Evolutionary conservation across 2,329 filamentous ascomycete species (phyloP).

Genomic region (Fusarium euwallaceae): DNA sequence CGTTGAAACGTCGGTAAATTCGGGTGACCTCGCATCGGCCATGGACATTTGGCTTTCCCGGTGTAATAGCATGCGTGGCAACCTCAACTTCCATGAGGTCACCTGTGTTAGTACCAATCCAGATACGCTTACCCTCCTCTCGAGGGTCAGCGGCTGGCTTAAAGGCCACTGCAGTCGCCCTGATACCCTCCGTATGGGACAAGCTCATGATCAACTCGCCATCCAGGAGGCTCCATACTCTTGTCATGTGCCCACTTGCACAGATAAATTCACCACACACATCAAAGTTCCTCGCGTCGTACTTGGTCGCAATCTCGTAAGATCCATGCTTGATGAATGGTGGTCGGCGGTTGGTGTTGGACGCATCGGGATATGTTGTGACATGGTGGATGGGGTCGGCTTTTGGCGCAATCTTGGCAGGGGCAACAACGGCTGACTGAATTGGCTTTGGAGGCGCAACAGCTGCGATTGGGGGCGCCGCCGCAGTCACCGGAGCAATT

Average conservation of each 20-base stretch:
- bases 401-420: slow-evolving; percentile 41
- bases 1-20: slow-evolving; percentile 87
- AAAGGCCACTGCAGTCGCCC: slow-evolving; percentile 85
- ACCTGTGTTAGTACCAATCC: slow-evolving; percentile 90
- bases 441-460: slow-evolving; percentile 36
- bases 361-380: slow-evolving; percentile 84
- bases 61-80: slow-evolving; percentile 75
- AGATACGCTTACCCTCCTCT: slow-evolving; percentile 84
- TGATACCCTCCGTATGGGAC: slow-evolving; percentile 86
- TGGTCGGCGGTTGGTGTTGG: slow-evolving; percentile 85
- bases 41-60: slow-evolving; percentile 79
- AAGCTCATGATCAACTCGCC: slow-evolving; percentile 86
- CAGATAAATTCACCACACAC: slow-evolving; percentile 90
- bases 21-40: slow-evolving; percentile 83
- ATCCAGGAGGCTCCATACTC: slow-evolving; percentile 87
- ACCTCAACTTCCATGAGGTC: slow-evolving; percentile 94
- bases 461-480: slow-evolving; percentile 28
- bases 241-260: slow-evolving; percentile 87
- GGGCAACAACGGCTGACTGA: slow-evolving; percentile 34
- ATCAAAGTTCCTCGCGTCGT: slow-evolving; percentile 88
- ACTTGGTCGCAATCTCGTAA: slow-evolving; percentile 84
- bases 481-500: slow-evolving; percentile 38
- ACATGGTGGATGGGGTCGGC: slow-evolving; percentile 63
- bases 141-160: slow-evolving; percentile 83
- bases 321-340: slow-evolving; percentile 79